These are phyloP conservation scores for Stentor roeselii DNA, from an alignment of 73 alveolate genomes.

Conservation along the genomic window DNA sequence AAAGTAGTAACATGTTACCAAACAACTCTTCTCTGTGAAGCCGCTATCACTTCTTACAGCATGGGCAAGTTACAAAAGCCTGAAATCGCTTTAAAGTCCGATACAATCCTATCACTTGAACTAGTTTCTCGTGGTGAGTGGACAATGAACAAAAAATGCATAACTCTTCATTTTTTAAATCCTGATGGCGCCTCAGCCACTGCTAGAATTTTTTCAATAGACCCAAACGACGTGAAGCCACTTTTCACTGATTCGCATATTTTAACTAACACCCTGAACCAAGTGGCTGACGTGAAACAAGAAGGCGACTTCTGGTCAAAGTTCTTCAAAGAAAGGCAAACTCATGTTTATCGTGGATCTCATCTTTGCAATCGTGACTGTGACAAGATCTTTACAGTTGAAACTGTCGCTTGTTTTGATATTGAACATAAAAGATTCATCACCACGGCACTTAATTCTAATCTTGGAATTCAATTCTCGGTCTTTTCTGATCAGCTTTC, in stretches of 20 bases:
- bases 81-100: slow-evolving; percentile 66
- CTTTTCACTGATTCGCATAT: slow-evolving; percentile 31
- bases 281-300: slow-evolving; percentile 20
- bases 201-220: slow-evolving; percentile 59
- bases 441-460: neutral
- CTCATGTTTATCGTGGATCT: slow-evolving; percentile 9
- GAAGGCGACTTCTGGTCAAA: neutral
- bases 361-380: slow-evolving; percentile 26
- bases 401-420: slow-evolving; percentile 22
- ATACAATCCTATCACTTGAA: slow-evolving; percentile 61
- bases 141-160: slow-evolving; percentile 63
- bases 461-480: neutral
- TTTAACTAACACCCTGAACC: slow-evolving; percentile 16
- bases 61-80: slow-evolving; percentile 56
- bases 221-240: slow-evolving; percentile 42
- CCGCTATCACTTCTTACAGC: slow-evolving; percentile 51
- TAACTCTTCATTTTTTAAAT: slow-evolving; percentile 51
- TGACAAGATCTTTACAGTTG: slow-evolving; percentile 16
- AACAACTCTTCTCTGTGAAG: slow-evolving; percentile 51
- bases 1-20: slow-evolving; percentile 43
- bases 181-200: slow-evolving; percentile 32
- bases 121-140: slow-evolving; percentile 56
- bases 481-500: neutral
- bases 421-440: neutral
- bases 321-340: neutral